Base-by-base conservation (phyloP, 768 basidiomycete species). In the Amanita brunnescens region DNA sequence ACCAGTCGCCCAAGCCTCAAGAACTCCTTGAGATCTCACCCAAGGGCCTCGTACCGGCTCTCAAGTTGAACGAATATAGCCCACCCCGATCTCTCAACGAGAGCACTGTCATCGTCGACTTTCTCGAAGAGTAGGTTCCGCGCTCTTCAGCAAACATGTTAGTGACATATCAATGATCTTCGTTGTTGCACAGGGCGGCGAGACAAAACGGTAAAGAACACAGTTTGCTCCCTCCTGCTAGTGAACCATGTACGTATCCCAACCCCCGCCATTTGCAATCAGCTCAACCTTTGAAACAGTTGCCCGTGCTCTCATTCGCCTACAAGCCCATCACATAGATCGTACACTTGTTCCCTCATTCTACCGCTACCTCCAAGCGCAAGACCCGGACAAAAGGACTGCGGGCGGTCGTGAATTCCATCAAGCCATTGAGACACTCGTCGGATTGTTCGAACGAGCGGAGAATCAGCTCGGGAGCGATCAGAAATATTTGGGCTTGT, bases 1-100 rank as follows among this genome's bases (percentile, higher is more conserved):
- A 91, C 70, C 80, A 81, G 66, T 6, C 10, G 6, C 45, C 45
- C 10, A 92, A 91, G 57, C 86, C 89, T 0, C 64, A 78, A 44
- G 87, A 87, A 29, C 76, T 92, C 16, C 71, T 93, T n/a, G 79
- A 86, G 33, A 71, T 89, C 14, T 90, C 87, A 13, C 87, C 89
- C 1, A 88, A 87, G 58, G 88, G 90, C 0, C 74, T 92, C 3
- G 87, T 93, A 1, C 88, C 89, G 0, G 87, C 75, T 0, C 58
- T 87, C 24, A 77, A 73, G 57, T 63, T 89, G 49, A 67, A 80
- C 57, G 65, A 66, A 2, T 78, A 71, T 54, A 62, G 61, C 43
- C 83, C 81, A 0, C 79, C 84, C 0, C 68, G 79, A 30, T 77
- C 80, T 0, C 65, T 91, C 10, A 85, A 90, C 62, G 90, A 91